Conservation (phyloP, 2,329 filamentous ascomycete species). For the Colletotrichum eleusines region DNA sequence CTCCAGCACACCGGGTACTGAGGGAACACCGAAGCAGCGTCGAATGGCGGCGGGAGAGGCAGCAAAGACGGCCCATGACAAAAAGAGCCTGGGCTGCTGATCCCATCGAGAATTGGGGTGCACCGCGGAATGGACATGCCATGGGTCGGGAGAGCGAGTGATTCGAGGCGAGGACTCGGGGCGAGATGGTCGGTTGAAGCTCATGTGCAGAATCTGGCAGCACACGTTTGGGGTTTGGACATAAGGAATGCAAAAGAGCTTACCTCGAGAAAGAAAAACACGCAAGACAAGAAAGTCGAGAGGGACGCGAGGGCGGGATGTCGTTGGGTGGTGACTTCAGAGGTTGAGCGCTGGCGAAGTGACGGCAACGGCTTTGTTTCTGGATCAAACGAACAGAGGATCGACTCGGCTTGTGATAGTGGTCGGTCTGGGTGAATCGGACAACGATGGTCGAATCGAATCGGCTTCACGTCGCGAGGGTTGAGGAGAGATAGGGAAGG, state of each 20-base stretch:
- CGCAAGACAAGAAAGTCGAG: constrained; percentile 22
- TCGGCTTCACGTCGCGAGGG: constrained; percentile 17
- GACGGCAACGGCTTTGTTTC: background rate
- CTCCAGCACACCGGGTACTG: background rate
- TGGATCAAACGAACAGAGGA: background rate
- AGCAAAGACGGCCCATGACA: background rate
- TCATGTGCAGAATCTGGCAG: constrained; percentile 21
- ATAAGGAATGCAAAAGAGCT: background rate
- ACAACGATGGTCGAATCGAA: constrained; percentile 16
- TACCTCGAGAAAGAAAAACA: constrained; percentile 21
- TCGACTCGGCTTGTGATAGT: background rate
- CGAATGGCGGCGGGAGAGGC: background rate
- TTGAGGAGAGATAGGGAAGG: background rate
- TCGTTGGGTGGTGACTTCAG: background rate
- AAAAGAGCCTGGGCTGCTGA: background rate
- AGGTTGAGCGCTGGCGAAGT: background rate
- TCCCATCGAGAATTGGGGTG: no score
- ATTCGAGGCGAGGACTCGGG: background rate
- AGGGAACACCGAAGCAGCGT: constrained; percentile 7
- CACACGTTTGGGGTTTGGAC: background rate
- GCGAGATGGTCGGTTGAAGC: constrained; percentile 11
- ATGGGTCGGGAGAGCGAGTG: background rate
- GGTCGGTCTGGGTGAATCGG: background rate
- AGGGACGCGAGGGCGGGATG: constrained; percentile 10
- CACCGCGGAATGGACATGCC: background rate